Evolutionary conservation across 768 basidiomycete genomes (phyloP).

Genomic region (Pleurotus giganteus): DNA sequence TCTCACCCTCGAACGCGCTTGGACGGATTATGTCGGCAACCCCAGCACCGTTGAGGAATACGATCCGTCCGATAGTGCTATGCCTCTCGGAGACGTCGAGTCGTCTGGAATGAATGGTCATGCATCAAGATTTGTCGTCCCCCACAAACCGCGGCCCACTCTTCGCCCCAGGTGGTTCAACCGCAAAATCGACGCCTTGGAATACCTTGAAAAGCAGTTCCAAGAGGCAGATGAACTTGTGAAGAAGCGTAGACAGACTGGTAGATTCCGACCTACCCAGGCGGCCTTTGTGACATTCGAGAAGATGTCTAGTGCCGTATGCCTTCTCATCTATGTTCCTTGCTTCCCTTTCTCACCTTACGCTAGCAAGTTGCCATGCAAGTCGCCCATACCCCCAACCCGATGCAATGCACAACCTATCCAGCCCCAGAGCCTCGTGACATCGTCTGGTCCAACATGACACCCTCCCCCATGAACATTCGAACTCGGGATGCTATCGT

Average conservation of each 20-base stretch:
- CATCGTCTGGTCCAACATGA: slow-evolving; percentile 92
- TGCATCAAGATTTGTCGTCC: slow-evolving; percentile 61
- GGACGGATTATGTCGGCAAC: slow-evolving; percentile 93
- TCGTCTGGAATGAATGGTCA: slow-evolving; percentile 52
- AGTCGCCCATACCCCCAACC: slow-evolving; percentile 70
- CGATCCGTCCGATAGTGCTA: slow-evolving; percentile 62
- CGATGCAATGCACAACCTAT: slow-evolving; percentile 62
- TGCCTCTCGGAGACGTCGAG: slow-evolving; percentile 49
- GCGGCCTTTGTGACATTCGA: slow-evolving; percentile 96
- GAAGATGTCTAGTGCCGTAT: slow-evolving; percentile 88
- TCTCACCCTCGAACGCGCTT: slow-evolving; percentile 75
- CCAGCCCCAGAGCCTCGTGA: slow-evolving; percentile 94
- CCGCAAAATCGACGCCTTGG: slow-evolving; percentile 82
- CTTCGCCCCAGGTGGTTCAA: slow-evolving; percentile 73
- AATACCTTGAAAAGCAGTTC: slow-evolving; percentile 81
- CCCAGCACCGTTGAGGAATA: slow-evolving; percentile 84
- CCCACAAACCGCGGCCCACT: slow-evolving; percentile 74
- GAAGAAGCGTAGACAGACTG: slow-evolving; percentile 63
- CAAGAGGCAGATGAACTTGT: slow-evolving; percentile 82
- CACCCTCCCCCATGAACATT: slow-evolving; percentile 55
- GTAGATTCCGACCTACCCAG: slow-evolving; percentile 78
- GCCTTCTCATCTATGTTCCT: slow-evolving; percentile 22
- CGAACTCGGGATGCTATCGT: slow-evolving; percentile 73
- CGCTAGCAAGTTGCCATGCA: slow-evolving; percentile 85
- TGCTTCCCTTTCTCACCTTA: neutral